phyloP scores from a whole-genome alignment of 768 basidiomycete species.

The Mycena rosella region DNA sequence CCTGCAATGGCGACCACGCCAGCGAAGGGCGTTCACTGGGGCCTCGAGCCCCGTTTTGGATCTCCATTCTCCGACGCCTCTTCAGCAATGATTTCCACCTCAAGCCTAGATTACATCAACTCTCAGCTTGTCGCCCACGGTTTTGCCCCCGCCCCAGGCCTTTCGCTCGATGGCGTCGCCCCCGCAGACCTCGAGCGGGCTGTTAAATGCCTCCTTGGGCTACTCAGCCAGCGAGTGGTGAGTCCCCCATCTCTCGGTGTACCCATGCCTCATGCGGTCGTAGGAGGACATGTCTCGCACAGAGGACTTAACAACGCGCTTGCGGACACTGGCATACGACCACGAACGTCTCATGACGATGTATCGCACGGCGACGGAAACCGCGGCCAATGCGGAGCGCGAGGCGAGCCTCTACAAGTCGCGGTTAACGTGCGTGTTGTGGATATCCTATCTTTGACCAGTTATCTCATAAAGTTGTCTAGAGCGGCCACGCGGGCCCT shows the following conservation, averaged over 20 bases:
- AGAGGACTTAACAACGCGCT: constrained; percentile 80
- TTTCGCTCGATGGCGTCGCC: constrained; percentile 75
- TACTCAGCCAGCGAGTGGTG: constrained; percentile 85
- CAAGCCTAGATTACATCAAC: constrained; percentile 84
- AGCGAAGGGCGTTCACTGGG: constrained; percentile 60
- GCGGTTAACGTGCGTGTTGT: constrained; percentile 69
- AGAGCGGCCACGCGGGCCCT: constrained; percentile 68
- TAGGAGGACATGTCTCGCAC: constrained; percentile 83
- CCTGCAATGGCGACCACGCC: constrained; percentile 33
- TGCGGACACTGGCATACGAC: constrained; percentile 85
- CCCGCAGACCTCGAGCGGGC: constrained; percentile 66
- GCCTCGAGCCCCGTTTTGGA: constrained; percentile 44
- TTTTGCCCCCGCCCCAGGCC: constrained; percentile 71
- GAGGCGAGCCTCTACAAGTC: constrained; percentile 82
- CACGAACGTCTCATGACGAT: constrained; percentile 80
- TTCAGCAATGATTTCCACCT: constrained; percentile 62
- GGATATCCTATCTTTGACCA: background rate
- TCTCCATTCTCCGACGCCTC: constrained; percentile 62
- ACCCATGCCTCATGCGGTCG: background rate
- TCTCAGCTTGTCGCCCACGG: constrained; percentile 88
- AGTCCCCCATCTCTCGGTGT: constrained; percentile 44
- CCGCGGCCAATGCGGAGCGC: constrained; percentile 79
- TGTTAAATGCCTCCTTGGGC: constrained; percentile 80
- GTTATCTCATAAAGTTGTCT: background rate
- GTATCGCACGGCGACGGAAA: constrained; percentile 70